Conservation (phyloP, 106 monocot species). For the Ottelia alismoides region DNA sequence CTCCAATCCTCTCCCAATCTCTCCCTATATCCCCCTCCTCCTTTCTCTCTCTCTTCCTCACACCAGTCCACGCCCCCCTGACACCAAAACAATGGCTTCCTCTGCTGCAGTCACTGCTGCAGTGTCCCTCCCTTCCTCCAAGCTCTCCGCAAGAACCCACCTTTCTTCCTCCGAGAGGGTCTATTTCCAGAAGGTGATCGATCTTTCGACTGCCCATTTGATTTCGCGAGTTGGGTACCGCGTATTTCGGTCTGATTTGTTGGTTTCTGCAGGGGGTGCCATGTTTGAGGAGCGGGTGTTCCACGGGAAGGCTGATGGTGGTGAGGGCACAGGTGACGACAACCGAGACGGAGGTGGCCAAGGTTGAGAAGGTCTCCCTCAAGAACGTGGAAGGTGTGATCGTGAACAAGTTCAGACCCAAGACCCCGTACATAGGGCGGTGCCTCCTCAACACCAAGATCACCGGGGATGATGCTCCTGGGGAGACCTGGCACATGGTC, state of each 20-base stretch:
- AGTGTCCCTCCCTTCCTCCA: conserved; percentile 34
- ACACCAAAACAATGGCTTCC: conserved; percentile 18
- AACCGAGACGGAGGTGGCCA: conserved; percentile 52
- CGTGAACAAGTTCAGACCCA: conserved; percentile 79
- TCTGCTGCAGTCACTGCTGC: conserved; percentile 46
- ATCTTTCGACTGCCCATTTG: no score
- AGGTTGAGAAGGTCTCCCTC: conserved; percentile 49
- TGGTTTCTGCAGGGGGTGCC: no score
- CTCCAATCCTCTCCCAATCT: conserved; percentile 14
- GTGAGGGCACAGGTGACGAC: conserved; percentile 20
- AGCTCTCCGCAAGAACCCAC: conserved; percentile 22
- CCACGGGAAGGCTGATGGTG: background rate
- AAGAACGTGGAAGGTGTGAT: conserved; percentile 73
- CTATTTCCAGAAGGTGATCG: conserved; percentile 23
- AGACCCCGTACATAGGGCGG: conserved; percentile 46
- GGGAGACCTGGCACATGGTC: conserved; percentile 98
- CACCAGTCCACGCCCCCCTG: background rate
- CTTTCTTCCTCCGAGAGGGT: conserved; percentile 29
- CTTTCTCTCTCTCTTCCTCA: conserved; percentile 2
- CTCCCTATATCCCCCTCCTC: background rate
- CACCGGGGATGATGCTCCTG: conserved; percentile 91
- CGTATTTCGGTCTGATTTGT: no score
- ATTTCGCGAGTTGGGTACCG: no score
- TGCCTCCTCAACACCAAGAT: conserved; percentile 97
- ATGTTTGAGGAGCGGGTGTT: no score